Base-by-base conservation (phyloP, 176 grass and related monocot species). In the Avena atlantica region DNA sequence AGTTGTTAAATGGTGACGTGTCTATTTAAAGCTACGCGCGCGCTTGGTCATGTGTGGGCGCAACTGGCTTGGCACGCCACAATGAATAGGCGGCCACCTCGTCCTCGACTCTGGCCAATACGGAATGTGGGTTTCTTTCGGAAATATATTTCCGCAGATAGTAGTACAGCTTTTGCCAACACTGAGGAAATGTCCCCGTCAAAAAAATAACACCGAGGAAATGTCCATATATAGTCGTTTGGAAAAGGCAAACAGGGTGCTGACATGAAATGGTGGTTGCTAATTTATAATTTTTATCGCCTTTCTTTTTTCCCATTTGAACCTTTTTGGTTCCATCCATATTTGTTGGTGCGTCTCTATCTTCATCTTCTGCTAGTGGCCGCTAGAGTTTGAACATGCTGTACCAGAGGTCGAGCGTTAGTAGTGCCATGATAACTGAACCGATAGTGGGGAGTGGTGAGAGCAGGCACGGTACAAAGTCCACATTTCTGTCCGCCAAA, bases 1-100 rank as follows among this genome's bases (percentile, higher is more conserved):
- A 70, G 53, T 70, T 78, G 80, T 68, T 42, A 73, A 70, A 81
- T 25, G 5, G 17, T 72, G 87, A 83, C 80, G 80, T 78, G 61
- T 84, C 64, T 79, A 89, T 72, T 84, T 84, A 84, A 88, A 79
- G 40, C 37, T 42, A 53, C 40, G 25, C 42, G 73, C 40, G 25
- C 42, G 73, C 45, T 48, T 51, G 15, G 37, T 66, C 4, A 81
- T 81, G 60, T 48, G 79, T 59, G 80, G 80, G 42, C 59, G 23
- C 60, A 83, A 83, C 62, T 24, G 73, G 42, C 37, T 19, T 60
- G 57, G 80, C 62, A 88, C 80, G 80, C 75, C 86, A 68, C 6
- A 62, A 82, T 15, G 79, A 34, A 37, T 44, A 65, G 68, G 4
- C 68, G 0, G 5, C 29, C 10, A 52, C 65, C 74, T 76, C 74